Conservation (phyloP, 2,329 filamentous ascomycete genomes). For the Neofusicoccum parvum region DNA sequence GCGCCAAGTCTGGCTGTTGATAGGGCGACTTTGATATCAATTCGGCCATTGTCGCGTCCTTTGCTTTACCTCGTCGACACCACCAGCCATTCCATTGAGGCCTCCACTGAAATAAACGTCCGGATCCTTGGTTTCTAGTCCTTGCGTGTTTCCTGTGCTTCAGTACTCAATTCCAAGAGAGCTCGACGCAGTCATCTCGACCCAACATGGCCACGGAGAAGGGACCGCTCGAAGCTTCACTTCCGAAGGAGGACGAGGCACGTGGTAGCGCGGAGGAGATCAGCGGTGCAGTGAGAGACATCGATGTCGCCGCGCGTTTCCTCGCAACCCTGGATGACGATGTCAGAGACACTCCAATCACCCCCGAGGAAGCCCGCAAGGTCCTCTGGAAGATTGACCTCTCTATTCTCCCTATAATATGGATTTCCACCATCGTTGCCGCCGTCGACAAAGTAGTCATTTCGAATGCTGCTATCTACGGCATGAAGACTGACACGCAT, state of each 20-base stretch:
- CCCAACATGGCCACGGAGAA: not conserved
- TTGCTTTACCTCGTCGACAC: not conserved
- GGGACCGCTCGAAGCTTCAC: not conserved
- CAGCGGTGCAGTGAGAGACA: not conserved
- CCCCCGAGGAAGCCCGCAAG: not conserved
- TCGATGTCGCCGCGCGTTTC: slow-evolving; percentile 11
- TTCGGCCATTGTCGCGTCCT: not conserved
- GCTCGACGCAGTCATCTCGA: not conserved
- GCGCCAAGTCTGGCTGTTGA: not conserved
- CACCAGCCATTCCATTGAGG: not conserved
- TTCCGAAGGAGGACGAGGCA: not conserved
- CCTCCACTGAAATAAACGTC: not conserved
- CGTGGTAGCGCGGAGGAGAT: not conserved
- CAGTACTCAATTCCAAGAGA: not conserved
- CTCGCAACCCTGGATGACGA: not conserved
- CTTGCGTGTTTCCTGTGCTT: not conserved
- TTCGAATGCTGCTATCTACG: slow-evolving; percentile 30
- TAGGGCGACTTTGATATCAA: not conserved
- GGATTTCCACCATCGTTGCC: slow-evolving; percentile 23
- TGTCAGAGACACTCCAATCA: not conserved
- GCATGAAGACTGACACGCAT: slow-evolving; percentile 28
- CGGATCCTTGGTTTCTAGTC: not conserved
- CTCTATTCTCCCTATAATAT: not conserved
- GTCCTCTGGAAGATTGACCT: slow-evolving; percentile 19
- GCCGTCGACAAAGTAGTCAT: slow-evolving; percentile 47